phyloP scores from a whole-genome alignment of 2,329 filamentous ascomycete genomes.

The Ampelomyces quisqualis region DNA sequence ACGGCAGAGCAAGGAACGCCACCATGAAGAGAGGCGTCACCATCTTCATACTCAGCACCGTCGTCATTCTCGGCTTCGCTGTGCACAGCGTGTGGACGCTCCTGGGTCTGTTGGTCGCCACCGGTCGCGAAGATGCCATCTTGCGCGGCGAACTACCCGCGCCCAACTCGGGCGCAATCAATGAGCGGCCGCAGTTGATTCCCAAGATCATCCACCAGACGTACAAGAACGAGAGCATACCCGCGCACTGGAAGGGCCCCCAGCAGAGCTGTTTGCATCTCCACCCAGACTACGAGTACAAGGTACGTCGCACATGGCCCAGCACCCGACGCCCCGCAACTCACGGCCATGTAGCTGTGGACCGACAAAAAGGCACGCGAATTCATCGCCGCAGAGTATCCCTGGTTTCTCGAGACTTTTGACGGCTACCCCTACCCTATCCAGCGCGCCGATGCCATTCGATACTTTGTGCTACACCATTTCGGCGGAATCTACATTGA shows the following conservation, averaged over 20 bases:
- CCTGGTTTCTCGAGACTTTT: conserved; percentile 75
- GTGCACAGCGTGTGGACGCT: conserved; percentile 70
- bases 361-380: conserved; percentile 68
- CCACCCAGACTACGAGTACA: conserved; percentile 73
- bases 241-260: conserved; percentile 63
- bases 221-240: conserved; percentile 70
- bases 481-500: conserved; percentile 82
- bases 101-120: conserved; percentile 67
- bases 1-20: conserved; percentile 17
- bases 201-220: conserved; percentile 79
- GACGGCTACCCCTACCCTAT: conserved; percentile 73
- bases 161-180: conserved; percentile 61
- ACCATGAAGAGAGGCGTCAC: conserved; percentile 62
- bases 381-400: conserved; percentile 67
- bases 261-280: conserved; percentile 67
- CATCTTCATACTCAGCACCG: conserved; percentile 65
- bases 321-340: too few relatives aligned
- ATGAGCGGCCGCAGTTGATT: conserved; percentile 61
- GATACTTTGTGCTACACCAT: conserved; percentile 75
- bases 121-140: conserved; percentile 67
- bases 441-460: conserved; percentile 74
- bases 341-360: too few relatives aligned
- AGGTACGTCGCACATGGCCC: too few relatives aligned
- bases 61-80: conserved; percentile 63
- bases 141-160: conserved; percentile 65